phyloP scores from a whole-genome alignment of 352 stramenopile species.

The Phytophthora ramorum region DNA sequence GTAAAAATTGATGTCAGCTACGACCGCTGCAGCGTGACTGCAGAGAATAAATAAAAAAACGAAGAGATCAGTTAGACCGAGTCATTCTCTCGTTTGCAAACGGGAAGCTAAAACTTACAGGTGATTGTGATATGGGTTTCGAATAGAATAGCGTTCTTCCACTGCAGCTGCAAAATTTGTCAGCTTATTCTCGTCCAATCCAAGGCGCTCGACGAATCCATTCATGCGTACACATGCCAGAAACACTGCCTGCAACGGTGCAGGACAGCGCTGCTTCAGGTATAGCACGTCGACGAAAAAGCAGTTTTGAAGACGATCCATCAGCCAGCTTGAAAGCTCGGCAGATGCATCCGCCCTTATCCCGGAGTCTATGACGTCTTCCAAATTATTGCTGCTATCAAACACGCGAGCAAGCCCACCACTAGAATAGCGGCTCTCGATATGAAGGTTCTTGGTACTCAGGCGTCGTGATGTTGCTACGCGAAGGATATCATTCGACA shows the following conservation, averaged over 20 bases:
- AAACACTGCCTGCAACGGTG: conserved; percentile 59
- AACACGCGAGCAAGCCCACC: conserved; percentile 30
- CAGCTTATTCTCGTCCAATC: conserved; percentile 57
- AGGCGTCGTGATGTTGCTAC: conserved; percentile 49
- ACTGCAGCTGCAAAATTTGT: conserved; percentile 52
- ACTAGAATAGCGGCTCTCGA: conserved; percentile 24
- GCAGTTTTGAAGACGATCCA: conserved; percentile 60
- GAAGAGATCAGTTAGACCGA: not conserved
- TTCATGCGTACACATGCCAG: conserved; percentile 68
- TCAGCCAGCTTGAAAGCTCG: conserved; percentile 54
- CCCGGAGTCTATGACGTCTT: conserved; percentile 7
- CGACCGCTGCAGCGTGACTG: conserved; percentile 67
- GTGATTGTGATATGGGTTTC: conserved; percentile 79
- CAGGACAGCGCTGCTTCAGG: conserved; percentile 52
- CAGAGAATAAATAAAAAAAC: not conserved
- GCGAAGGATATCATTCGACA: conserved; percentile 41
- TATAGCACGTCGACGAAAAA: conserved; percentile 76
- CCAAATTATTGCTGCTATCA: conserved; percentile 11
- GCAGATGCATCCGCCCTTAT: conserved; percentile 20
- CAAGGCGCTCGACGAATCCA: conserved; percentile 48
- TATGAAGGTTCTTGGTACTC: conserved; percentile 31
- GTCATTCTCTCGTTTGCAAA: not conserved
- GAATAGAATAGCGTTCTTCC: conserved; percentile 68
- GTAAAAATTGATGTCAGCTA: conserved; percentile 75
- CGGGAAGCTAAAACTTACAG: conserved; percentile 41